Conservation (phyloP, 345 rosid species). For the Pseudoturritis turrita region DNA sequence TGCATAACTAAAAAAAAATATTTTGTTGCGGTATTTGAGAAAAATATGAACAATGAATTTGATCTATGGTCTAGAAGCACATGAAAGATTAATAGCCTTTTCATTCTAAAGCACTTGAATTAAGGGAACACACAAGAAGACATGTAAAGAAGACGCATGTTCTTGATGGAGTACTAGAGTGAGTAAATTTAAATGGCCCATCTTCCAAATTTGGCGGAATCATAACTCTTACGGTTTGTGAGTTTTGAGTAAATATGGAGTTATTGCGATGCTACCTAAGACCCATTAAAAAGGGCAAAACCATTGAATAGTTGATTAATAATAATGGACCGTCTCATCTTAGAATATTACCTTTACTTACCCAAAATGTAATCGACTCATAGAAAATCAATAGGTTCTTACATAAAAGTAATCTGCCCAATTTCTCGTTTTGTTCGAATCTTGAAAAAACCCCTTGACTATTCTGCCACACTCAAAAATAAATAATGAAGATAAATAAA, state of each 20-base stretch:
- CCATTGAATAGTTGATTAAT: conserved; percentile 7
- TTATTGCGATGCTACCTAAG: conserved; percentile 33
- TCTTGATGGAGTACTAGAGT: not conserved
- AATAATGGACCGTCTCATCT: conserved; percentile 4
- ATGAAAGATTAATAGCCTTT: not conserved
- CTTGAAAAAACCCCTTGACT: conserved; percentile 2
- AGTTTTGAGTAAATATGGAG: conserved; percentile 25
- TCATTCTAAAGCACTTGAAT: not conserved
- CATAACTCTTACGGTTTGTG: conserved; percentile 24
- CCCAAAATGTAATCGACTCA: conserved; percentile 12
- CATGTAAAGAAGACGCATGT: not conserved
- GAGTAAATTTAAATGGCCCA: conserved; percentile 2
- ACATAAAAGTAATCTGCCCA: conserved; percentile 22
- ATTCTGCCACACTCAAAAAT: conserved; percentile 1
- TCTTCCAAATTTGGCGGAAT: conserved; percentile 25
- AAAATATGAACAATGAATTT: not conserved
- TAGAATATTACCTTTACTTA: conserved; percentile 19
- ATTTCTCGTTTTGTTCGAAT: conserved; percentile 17
- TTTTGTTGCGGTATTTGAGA: no score
- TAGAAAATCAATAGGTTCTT: conserved; percentile 3
- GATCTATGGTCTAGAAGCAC: not conserved
- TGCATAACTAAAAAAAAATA: no score
- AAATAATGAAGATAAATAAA: not conserved
- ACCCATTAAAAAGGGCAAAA: conserved; percentile 24
- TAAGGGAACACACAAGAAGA: not conserved